phyloP scores from a whole-genome alignment of 2,329 filamentous ascomycete species.

The Clarireedia homoeocarpa region DNA sequence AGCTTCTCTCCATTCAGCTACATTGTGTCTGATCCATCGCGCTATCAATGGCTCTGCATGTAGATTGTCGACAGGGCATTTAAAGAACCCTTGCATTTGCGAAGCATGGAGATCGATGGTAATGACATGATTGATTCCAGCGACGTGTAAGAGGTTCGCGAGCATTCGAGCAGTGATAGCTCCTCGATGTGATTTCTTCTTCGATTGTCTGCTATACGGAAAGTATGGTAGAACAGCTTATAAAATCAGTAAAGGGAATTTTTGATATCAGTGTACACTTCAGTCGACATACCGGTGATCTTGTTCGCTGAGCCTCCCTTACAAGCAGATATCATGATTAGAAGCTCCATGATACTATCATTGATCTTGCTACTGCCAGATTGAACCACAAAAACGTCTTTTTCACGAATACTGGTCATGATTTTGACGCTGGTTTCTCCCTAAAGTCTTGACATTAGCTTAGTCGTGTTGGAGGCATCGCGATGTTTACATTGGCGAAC shows the following conservation, averaged over 20 bases:
- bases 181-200: constrained; percentile 96
- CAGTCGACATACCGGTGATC: constrained; percentile 66
- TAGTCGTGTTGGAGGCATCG: constrained; percentile 17
- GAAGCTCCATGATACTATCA: constrained; percentile 96
- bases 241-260: constrained; percentile 13
- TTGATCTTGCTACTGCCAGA: constrained; percentile 95
- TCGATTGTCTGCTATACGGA: constrained; percentile 97
- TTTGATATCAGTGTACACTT: background rate
- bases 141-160: constrained; percentile 86
- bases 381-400: constrained; percentile 98
- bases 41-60: constrained; percentile 93
- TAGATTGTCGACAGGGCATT: constrained; percentile 93
- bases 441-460: constrained; percentile 33
- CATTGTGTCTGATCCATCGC: constrained; percentile 87
- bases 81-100: constrained; percentile 99
- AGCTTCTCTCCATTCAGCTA: constrained; percentile 79
- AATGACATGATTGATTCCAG: constrained; percentile 94
- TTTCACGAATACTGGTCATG: constrained; percentile 76
- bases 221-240: constrained; percentile 87
- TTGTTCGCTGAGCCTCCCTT: constrained; percentile 96
- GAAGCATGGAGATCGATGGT: constrained; percentile 93
- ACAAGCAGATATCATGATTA: constrained; percentile 98
- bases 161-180: constrained; percentile 97
- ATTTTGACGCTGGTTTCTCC: constrained; percentile 65
- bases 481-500: constrained; percentile 55